Evolutionary conservation across 2,329 filamentous ascomycete species (phyloP), one percentile per base, ranked within the genome.

Genomic region (Microdochium paspali): DNA sequence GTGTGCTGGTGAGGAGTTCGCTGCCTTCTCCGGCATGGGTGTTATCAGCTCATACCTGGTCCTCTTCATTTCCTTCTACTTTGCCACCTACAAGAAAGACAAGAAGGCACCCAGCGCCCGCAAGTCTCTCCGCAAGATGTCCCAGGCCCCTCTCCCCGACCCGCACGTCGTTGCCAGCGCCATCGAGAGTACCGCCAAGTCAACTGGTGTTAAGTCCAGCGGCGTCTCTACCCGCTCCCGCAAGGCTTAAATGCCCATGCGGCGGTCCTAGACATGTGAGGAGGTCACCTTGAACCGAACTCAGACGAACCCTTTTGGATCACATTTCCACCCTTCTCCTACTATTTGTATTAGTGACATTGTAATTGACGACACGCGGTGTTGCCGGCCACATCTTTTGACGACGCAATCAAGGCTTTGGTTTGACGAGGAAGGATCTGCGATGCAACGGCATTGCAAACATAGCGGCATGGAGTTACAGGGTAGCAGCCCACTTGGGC

Each of bases 21-120:
- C 91, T 44, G 91, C 91, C 42, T 88, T 96, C 62, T 79, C 90
- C 50, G 91, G 91, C 58, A 95, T 96, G 58, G 87, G 77, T 56
- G 95, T 95, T 61, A 76, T 98, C 64, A 90, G 82, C 71, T 95
- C 89, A 26, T 98, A 97, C 80, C 82, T 98, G 50, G 79, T 97
- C 54, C 87, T 98, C 57, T 98, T 98, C 82, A 95, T 98, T 72
- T 91, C 86, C 46, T 98, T 98, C 84, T 98, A 97, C 79, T 79
- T 95, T 58, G 90, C 90, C 56, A 98, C 91, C 52, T 98, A 98
- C 76, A 87, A 85, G 74, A 90, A 89, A 76, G 83, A 85, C 52
- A 80, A 82, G 66, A 91, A 90, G 76, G 80, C 77, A 51, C 76
- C 78, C 60, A 90, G 84, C 58, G 87, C 87, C 61, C 90, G 87